Percentiles rank a stretch among this genome's conserved stretches.
Evolutionary conservation across 2,329 filamentous ascomycete genomes (phyloP).

Genomic region (Polytolypa hystricis): DNA sequence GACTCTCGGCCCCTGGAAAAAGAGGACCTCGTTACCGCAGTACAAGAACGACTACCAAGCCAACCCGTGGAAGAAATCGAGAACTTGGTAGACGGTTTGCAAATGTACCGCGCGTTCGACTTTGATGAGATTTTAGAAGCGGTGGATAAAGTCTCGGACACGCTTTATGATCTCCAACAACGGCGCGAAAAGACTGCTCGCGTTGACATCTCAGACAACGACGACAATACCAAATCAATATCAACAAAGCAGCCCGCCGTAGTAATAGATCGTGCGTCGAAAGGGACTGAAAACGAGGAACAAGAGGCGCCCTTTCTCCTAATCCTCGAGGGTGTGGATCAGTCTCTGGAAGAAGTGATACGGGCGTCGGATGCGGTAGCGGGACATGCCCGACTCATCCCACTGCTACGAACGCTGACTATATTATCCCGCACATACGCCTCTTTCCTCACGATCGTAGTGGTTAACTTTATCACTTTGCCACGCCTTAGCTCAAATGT

Average conservation of each 20-base stretch:
- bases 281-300: neutral
- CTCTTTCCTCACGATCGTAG: constrained; percentile 21
- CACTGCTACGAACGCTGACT: constrained; percentile 24
- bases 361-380: constrained; percentile 26
- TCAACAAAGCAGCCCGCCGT: constrained; percentile 8
- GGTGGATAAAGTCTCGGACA: constrained; percentile 10
- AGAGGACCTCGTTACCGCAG: constrained; percentile 3
- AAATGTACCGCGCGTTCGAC: constrained; percentile 10
- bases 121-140: constrained; percentile 11
- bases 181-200: neutral
- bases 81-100: constrained; percentile 7
- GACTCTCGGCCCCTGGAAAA: constrained; percentile 4
- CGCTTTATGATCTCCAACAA: constrained; percentile 7
- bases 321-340: constrained; percentile 28
- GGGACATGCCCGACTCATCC: constrained; percentile 23
- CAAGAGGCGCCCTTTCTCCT: constrained; percentile 11
- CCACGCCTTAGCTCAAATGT: neutral
- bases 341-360: constrained; percentile 25
- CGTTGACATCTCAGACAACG: neutral
- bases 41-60: constrained; percentile 9
- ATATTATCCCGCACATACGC: constrained; percentile 21
- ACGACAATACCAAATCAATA: constrained; percentile 19
- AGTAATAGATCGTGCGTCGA: neutral
- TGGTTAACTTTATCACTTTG: constrained; percentile 28
- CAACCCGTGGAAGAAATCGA: constrained; percentile 4